Evolutionary conservation across 768 basidiomycete species (phyloP).

Genomic region (Auricularia heimuer): DNA sequence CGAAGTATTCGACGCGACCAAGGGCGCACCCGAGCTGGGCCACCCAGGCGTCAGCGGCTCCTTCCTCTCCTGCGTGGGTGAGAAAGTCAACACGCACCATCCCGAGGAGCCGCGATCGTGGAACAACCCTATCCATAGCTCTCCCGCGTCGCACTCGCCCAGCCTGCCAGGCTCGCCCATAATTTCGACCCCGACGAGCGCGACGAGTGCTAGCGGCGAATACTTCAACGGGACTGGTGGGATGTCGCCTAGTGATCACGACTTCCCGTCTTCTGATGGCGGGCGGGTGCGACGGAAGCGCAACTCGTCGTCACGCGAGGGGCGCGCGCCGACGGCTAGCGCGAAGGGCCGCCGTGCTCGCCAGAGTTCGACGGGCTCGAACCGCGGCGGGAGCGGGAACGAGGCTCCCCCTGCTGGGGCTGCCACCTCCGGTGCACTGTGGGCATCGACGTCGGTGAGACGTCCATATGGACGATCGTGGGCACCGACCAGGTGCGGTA

Average conservation of each 20-base stretch:
- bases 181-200: constrained; percentile 41
- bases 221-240: constrained; percentile 47
- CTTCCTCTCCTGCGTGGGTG: constrained; percentile 86
- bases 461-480: constrained; percentile 90
- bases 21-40: constrained; percentile 57
- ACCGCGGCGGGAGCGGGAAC: constrained; percentile 54
- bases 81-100: constrained; percentile 85
- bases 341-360: constrained; percentile 47
- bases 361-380: constrained; percentile 60
- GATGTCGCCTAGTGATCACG: constrained; percentile 41
- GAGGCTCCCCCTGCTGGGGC: constrained; percentile 41
- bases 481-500: constrained; percentile 89
- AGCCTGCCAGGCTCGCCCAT: constrained; percentile 61
- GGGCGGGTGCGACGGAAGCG: constrained; percentile 60
- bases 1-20: constrained; percentile 71
- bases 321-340: constrained; percentile 15
- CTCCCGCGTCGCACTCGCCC: constrained; percentile 37
- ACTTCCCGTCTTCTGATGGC: constrained; percentile 71
- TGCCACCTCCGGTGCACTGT: constrained; percentile 61
- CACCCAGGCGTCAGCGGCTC: constrained; percentile 71
- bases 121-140: constrained; percentile 35
- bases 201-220: constrained; percentile 33
- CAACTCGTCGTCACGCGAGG: constrained; percentile 40
- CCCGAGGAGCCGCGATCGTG: constrained; percentile 76
- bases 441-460: constrained; percentile 89